phyloP scores from a whole-genome alignment of 148 eudicot species.

The Camellia lanceoleosa region DNA sequence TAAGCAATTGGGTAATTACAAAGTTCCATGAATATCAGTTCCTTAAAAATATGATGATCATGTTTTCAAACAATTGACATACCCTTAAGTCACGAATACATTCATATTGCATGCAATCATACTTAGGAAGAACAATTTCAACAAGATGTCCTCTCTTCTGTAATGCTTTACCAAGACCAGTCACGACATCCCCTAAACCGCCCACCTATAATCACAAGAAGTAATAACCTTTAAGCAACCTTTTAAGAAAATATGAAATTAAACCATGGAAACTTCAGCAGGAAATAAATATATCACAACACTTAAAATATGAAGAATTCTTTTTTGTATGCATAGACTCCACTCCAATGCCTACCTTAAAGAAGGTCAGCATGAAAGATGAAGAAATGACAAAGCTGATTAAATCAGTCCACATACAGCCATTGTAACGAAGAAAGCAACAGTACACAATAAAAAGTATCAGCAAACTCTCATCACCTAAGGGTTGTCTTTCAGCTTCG shows the following conservation, averaged over 20 bases:
- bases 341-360: background rate
- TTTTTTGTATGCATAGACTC: background rate
- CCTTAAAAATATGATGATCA: background rate
- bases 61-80: conserved; percentile 15
- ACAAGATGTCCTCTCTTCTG: conserved; percentile 94
- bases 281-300: background rate
- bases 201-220: conserved; percentile 63
- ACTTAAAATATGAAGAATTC: background rate
- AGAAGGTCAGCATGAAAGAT: conserved; percentile 1
- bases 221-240: conserved; percentile 15
- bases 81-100: conserved; percentile 69
- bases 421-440: background rate
- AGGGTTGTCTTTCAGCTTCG: background rate
- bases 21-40: conserved; percentile 14
- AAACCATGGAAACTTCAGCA: background rate
- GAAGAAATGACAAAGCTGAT: background rate
- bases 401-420: background rate
- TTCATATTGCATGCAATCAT: conserved; percentile 89
- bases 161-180: conserved; percentile 91
- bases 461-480: background rate
- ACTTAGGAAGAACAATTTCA: conserved; percentile 85
- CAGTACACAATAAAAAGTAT: background rate
- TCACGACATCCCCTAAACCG: conserved; percentile 96
- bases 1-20: conserved; percentile 16
- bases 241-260: background rate